phyloP scores from a whole-genome alignment of 2,329 filamentous ascomycete species.

The Scleromitrula shiraiana region DNA sequence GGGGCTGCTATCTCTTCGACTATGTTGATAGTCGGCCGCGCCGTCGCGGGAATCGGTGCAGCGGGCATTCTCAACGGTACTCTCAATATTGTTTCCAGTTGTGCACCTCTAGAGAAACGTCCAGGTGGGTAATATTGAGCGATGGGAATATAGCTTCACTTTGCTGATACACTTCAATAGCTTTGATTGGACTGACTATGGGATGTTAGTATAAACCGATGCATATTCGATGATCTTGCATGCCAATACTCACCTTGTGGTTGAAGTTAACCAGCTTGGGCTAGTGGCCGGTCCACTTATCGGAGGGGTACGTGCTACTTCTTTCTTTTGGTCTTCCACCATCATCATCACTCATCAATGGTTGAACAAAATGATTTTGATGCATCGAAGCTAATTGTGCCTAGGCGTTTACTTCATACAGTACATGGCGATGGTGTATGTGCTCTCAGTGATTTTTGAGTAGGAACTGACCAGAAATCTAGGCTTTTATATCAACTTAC shows the following conservation, averaged over 20 bases:
- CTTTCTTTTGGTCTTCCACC: no score
- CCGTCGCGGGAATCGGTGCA: constrained; percentile 44
- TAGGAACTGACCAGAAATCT: background rate
- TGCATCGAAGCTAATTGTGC: no score
- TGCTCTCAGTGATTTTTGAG: background rate
- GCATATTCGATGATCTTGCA: constrained; percentile 16
- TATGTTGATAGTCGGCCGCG: constrained; percentile 48
- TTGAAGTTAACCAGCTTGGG: constrained; percentile 18
- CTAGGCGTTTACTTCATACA: constrained; percentile 31
- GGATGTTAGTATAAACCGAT: constrained; percentile 1
- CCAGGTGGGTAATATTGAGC: constrained; percentile 8
- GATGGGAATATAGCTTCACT: background rate
- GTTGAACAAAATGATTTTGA: no score
- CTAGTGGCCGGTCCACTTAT: constrained; percentile 27
- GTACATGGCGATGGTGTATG: constrained; percentile 29
- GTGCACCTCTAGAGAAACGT: constrained; percentile 14
- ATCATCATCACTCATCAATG: no score
- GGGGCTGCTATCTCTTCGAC: constrained; percentile 40
- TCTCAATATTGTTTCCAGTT: constrained; percentile 41
- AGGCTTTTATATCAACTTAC: constrained; percentile 35
- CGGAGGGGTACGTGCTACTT: no score
- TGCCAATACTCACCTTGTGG: background rate
- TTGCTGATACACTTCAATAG: background rate
- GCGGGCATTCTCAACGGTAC: constrained; percentile 45
- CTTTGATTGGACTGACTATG: constrained; percentile 20